These are phyloP conservation scores for Podaxis mareebaensis DNA, from an alignment of 768 basidiomycete species.

Conservation along the genomic window DNA sequence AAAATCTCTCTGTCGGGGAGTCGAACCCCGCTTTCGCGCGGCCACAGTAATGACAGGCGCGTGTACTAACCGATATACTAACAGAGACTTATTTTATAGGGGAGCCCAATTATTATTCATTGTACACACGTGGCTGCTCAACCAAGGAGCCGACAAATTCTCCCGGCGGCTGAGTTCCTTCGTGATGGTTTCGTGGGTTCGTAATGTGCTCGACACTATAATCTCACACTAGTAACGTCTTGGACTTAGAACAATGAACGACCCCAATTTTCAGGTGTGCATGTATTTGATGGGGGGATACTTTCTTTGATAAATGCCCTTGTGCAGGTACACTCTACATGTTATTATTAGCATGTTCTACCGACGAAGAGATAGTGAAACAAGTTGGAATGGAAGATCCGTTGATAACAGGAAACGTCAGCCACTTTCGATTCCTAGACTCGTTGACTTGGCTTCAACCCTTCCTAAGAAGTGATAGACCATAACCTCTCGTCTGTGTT, in stretches of 20 bases:
- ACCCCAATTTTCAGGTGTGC: not conserved
- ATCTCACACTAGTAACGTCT: not conserved
- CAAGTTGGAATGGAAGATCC: conserved; percentile 1
- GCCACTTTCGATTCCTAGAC: conserved; percentile 1
- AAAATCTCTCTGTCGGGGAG: conserved; percentile 20
- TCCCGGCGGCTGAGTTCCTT: too few relatives aligned
- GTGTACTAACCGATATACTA: conserved; percentile 19
- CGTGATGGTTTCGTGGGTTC: not conserved
- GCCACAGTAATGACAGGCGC: conserved; percentile 18
- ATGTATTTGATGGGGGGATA: not conserved
- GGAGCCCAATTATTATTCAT: not conserved
- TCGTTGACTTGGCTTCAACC: not conserved
- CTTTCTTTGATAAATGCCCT: not conserved
- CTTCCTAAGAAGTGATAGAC: not conserved
- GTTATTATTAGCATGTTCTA: conserved; percentile 11
- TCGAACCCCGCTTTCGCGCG: conserved; percentile 24
- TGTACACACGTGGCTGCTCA: not conserved
- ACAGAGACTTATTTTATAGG: conserved; percentile 7
- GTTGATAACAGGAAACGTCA: not conserved
- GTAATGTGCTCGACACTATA: not conserved
- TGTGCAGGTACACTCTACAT: not conserved
- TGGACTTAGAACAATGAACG: not conserved
- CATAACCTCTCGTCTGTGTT: not conserved
- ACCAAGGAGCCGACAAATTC: too few relatives aligned
- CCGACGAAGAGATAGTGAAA: conserved; percentile 8